Conservation (phyloP, 768 basidiomycete genomes). For the Phylloporus rhodoxanthus region DNA sequence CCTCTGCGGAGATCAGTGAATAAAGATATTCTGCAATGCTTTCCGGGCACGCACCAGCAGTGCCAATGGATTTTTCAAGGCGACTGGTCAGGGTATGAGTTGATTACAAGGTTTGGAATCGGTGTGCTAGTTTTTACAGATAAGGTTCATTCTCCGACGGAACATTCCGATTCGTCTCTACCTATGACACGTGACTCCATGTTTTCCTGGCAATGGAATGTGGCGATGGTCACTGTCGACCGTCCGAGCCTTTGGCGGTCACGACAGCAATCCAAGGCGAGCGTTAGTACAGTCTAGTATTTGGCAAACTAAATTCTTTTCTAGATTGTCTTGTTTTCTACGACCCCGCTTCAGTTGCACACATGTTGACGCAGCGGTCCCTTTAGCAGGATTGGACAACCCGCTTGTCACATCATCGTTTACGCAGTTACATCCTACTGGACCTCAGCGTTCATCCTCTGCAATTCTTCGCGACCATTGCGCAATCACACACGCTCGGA, state of each 20-base stretch:
- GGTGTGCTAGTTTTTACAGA: slow-evolving; percentile 25
- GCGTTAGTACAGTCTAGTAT: not conserved
- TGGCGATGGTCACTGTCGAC: slow-evolving; percentile 63
- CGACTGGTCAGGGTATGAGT: slow-evolving; percentile 35
- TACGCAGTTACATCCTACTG: not conserved
- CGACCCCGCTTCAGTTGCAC: slow-evolving; percentile 1
- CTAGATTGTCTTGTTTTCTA: slow-evolving; percentile 4
- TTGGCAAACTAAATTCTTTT: not conserved
- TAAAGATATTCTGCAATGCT: not conserved
- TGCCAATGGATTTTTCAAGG: slow-evolving; percentile 98
- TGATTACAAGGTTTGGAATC: slow-evolving; percentile 24
- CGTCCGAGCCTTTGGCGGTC: slow-evolving; percentile 42
- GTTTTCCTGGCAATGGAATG: slow-evolving; percentile 56
- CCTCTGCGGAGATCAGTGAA: slow-evolving; percentile 47
- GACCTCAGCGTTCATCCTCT: not conserved
- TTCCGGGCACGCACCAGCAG: slow-evolving; percentile 47
- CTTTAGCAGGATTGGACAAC: not conserved
- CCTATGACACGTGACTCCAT: slow-evolving; percentile 6
- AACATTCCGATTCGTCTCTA: slow-evolving; percentile 2
- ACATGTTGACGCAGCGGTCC: not conserved
- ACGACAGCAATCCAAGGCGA: slow-evolving; percentile 26
- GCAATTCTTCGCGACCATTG: not conserved
- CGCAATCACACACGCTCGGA: not conserved
- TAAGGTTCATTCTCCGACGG: slow-evolving; percentile 28
- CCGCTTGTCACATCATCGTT: not conserved